Evolutionary conservation across 352 stramenopile genomes (phyloP).

Genomic region (Thalassiosira mediterranea): DNA sequence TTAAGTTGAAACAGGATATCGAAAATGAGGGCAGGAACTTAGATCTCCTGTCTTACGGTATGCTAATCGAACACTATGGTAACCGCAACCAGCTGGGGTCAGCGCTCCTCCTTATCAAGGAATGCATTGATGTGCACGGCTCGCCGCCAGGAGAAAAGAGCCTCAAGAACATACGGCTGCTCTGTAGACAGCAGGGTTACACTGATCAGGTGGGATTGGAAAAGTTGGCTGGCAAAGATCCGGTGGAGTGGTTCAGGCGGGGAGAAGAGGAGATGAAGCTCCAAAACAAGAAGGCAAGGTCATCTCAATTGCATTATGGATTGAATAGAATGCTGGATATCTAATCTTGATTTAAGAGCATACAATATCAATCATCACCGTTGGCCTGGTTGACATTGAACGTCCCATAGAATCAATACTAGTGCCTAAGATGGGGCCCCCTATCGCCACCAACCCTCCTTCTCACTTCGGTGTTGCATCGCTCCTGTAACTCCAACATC

Average conservation of each 20-base stretch:
- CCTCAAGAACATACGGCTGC: slow-evolving; percentile 61
- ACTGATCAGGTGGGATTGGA: slow-evolving; percentile 63
- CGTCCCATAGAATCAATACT: too few relatives aligned
- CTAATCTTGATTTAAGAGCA: too few relatives aligned
- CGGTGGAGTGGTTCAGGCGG: slow-evolving; percentile 72
- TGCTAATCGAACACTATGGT: slow-evolving; percentile 77
- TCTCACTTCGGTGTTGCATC: background rate
- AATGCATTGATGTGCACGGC: slow-evolving; percentile 77
- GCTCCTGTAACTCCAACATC: background rate
- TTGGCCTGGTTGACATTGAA: too few relatives aligned
- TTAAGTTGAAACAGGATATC: slow-evolving; percentile 79
- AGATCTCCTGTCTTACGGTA: slow-evolving; percentile 79
- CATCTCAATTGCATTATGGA: slow-evolving; percentile 37
- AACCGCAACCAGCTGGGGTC: slow-evolving; percentile 75
- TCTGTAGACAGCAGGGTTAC: slow-evolving; percentile 55
- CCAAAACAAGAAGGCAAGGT: slow-evolving; percentile 49
- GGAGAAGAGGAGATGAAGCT: slow-evolving; percentile 64
- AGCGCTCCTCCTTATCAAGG: slow-evolving; percentile 79
- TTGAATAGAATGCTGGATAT: slow-evolving; percentile 61
- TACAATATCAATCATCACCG: too few relatives aligned
- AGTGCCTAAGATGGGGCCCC: too few relatives aligned
- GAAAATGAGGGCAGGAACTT: slow-evolving; percentile 67
- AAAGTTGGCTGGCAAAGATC: slow-evolving; percentile 77
- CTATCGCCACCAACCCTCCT: too few relatives aligned
- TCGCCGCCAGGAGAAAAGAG: slow-evolving; percentile 70